Percentiles rank a stretch among this genome's conserved stretches.
Conservation (phyloP, 1,284 basidiomycete genomes). For the Heterobasidion occidentale region DNA sequence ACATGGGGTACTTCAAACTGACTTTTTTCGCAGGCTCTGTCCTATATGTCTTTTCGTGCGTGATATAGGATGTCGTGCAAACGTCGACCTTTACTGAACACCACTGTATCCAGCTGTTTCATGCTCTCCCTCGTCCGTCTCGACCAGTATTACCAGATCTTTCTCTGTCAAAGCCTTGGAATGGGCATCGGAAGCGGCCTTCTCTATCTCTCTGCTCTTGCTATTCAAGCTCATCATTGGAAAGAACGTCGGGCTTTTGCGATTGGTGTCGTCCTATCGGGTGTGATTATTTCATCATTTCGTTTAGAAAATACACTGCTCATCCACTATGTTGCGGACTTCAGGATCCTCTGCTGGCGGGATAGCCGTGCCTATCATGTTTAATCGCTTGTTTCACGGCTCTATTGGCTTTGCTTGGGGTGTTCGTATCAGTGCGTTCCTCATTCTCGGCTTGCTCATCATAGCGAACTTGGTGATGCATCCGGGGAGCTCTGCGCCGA, state of each 20-base stretch:
- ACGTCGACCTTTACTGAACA: background rate
- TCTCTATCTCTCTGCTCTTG: constrained; percentile 16
- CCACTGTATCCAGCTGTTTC: constrained; percentile 19
- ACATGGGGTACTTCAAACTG: constrained; percentile 23
- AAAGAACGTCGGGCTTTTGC: constrained; percentile 7
- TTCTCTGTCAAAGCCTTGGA: constrained; percentile 27
- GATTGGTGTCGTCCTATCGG: constrained; percentile 12
- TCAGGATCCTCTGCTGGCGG: constrained; percentile 14
- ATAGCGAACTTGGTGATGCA: constrained; percentile 6
- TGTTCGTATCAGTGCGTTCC: constrained; percentile 6
- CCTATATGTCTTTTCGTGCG: constrained; percentile 19
- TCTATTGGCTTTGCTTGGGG: constrained; percentile 10
- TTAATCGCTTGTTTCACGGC: constrained; percentile 18
- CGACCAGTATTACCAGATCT: constrained; percentile 23
- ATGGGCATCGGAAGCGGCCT: constrained; percentile 35
- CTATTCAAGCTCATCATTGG: constrained; percentile 10
- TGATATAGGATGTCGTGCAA: background rate
- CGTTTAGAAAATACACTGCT: too few species aligned
- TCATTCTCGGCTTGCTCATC: constrained; percentile 2
- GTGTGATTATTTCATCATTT: background rate
- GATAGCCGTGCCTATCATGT: constrained; percentile 20
- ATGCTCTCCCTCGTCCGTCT: constrained; percentile 25
- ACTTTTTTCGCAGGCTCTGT: constrained; percentile 20
- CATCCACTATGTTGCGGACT: too few species aligned
- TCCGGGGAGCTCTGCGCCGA: too few species aligned